Evolutionary conservation across 2,329 filamentous ascomycete genomes (phyloP).

Genomic region (Magnaporthiopsis poae): DNA sequence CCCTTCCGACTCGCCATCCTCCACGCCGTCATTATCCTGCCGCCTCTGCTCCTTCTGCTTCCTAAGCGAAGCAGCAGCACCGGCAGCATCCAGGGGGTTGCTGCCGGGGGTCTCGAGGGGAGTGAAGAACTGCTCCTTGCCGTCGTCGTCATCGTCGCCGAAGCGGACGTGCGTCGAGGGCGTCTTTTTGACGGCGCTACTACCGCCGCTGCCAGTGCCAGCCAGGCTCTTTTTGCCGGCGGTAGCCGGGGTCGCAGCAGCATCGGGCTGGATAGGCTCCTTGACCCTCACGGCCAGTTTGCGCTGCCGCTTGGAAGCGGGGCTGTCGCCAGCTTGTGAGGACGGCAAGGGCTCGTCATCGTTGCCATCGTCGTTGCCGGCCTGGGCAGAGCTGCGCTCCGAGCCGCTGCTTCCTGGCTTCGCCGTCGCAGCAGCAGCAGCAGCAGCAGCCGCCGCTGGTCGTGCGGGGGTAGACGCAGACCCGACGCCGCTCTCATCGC

Average conservation of each 20-base stretch:
- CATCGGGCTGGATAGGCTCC: neutral
- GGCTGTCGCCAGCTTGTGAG: neutral
- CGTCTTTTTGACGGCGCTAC: constrained; percentile 16
- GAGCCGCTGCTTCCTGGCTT: neutral
- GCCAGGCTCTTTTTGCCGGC: constrained; percentile 1
- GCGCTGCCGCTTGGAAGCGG: constrained; percentile 11
- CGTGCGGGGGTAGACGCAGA: neutral
- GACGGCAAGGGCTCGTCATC: neutral
- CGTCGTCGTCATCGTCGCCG: constrained; percentile 16
- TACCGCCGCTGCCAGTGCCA: neutral
- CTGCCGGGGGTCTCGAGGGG: constrained; percentile 19
- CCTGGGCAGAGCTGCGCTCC: neutral
- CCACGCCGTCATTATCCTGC: constrained; percentile 7
- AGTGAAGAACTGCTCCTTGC: constrained; percentile 20
- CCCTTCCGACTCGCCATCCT: constrained; percentile 21
- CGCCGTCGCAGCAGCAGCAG: neutral
- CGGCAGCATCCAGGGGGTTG: constrained; percentile 10
- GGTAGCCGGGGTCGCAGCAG: neutral
- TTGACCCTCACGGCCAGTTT: constrained; percentile 14
- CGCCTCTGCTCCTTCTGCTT: constrained; percentile 8
- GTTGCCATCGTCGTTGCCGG: neutral
- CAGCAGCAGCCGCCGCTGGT: neutral
- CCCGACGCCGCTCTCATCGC: neutral
- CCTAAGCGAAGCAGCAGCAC: constrained; percentile 1
- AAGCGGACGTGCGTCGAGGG: constrained; percentile 21